Percentiles rank a stretch among this genome's conserved stretches.
phyloP scores from a whole-genome alignment of 441 rosid species.

The Sinapis alba region DNA sequence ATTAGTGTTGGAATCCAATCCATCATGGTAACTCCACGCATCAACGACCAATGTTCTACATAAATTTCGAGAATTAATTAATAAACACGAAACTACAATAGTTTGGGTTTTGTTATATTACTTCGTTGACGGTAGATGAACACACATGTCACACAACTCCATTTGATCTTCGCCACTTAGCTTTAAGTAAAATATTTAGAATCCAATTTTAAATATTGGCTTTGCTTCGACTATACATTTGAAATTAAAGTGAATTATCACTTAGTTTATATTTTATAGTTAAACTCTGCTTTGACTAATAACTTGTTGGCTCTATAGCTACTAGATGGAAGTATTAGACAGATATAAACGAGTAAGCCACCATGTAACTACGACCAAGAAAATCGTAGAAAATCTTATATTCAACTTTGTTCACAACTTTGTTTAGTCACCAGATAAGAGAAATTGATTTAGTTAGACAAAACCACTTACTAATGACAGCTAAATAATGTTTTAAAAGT shows the following conservation, averaged over 20 bases:
- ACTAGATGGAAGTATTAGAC: conserved; percentile 3
- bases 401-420: conserved; percentile 16
- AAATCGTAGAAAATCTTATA: conserved; percentile 8
- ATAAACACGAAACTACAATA: neutral
- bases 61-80: neutral
- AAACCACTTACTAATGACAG: conserved; percentile 19
- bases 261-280: neutral
- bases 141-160: neutral
- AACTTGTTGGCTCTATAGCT: conserved; percentile 4
- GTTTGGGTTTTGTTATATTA: neutral
- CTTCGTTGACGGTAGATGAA: neutral
- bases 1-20: neutral
- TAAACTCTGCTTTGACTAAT: conserved; percentile 20
- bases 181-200: neutral
- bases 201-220: neutral
- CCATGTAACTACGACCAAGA: conserved; percentile 17
- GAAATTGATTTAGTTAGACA: conserved; percentile 12
- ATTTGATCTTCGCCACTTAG: neutral
- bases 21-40: neutral
- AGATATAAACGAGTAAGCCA: conserved; percentile 21
- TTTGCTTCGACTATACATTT: neutral
- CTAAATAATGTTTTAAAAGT: conserved; percentile 26
- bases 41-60: neutral
- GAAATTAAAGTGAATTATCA: neutral
- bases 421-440: conserved; percentile 15